Conservation (phyloP, 305 asterid genomes). For the Fraxinus baroniana region DNA sequence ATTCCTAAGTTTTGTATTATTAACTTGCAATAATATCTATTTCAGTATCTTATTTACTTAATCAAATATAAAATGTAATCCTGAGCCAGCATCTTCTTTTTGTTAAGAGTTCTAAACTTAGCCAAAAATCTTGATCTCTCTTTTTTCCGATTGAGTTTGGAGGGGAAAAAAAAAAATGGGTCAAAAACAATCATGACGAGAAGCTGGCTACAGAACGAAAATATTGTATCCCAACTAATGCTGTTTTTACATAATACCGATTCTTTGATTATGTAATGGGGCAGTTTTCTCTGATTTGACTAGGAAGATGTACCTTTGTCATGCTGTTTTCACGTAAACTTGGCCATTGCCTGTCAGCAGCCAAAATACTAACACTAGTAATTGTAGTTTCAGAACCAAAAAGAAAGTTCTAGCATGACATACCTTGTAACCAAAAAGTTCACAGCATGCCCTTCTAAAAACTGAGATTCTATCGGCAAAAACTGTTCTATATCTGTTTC, state of each 20-base stretch:
- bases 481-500: slow-evolving; percentile 84
- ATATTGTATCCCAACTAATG: slow-evolving; percentile 13
- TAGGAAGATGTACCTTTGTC: background rate
- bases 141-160: background rate
- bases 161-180: background rate
- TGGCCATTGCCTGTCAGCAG: background rate
- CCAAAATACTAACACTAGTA: slow-evolving; percentile 11
- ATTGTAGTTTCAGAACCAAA: slow-evolving; percentile 12
- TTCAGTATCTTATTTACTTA: background rate
- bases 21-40: background rate
- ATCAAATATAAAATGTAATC: background rate
- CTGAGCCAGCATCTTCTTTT: background rate
- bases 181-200: background rate
- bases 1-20: background rate
- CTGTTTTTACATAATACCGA: slow-evolving; percentile 1
- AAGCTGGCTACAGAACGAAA: background rate
- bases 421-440: slow-evolving; percentile 98
- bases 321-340: background rate
- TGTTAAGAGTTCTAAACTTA: background rate
- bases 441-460: slow-evolving; percentile 97
- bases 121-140: background rate
- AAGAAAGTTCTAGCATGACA: slow-evolving; percentile 20
- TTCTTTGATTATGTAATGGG: background rate
- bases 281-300: background rate
- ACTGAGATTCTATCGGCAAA: slow-evolving; percentile 96